Conservation (phyloP, 257 asterid species). For the Capsicum pubescens region DNA sequence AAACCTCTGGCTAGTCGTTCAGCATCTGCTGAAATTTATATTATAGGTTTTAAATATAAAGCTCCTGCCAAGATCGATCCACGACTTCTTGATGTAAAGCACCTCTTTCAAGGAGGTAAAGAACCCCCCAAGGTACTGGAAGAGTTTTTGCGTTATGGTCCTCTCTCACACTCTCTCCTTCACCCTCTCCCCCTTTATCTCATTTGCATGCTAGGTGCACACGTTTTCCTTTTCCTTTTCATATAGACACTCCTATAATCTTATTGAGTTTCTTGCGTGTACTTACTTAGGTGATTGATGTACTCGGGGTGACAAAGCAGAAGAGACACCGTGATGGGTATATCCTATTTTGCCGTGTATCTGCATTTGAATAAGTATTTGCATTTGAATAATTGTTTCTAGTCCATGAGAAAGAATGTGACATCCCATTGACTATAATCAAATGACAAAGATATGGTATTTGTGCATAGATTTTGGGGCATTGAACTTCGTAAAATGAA, state of each 20-base stretch:
- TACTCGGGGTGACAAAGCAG: slow-evolving; percentile 72
- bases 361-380: not conserved
- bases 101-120: slow-evolving; percentile 82
- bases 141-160: not conserved
- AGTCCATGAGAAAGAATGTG: slow-evolving; percentile 8
- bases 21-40: slow-evolving; percentile 88
- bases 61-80: slow-evolving; percentile 98
- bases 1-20: slow-evolving; percentile 91
- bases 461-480: not conserved
- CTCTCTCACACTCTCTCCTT: not conserved
- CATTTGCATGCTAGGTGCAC: not conserved
- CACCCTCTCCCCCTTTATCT: not conserved
- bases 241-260: slow-evolving; percentile 28
- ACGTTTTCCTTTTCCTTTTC: not conserved
- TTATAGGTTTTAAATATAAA: slow-evolving; percentile 75
- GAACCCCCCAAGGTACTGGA: slow-evolving; percentile 77
- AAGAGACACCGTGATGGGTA: slow-evolving; percentile 96
- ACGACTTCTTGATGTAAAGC: slow-evolving; percentile 87
- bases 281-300: slow-evolving; percentile 67
- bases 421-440: slow-evolving; percentile 19
- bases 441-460: not conserved
- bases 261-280: slow-evolving; percentile 18
- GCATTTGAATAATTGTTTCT: slow-evolving; percentile 1
- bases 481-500: not conserved
- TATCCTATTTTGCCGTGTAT: not conserved